These are phyloP conservation scores for Glaciozyma antarctica DNA, from an alignment of 768 basidiomycete species.

Conservation along the genomic window DNA sequence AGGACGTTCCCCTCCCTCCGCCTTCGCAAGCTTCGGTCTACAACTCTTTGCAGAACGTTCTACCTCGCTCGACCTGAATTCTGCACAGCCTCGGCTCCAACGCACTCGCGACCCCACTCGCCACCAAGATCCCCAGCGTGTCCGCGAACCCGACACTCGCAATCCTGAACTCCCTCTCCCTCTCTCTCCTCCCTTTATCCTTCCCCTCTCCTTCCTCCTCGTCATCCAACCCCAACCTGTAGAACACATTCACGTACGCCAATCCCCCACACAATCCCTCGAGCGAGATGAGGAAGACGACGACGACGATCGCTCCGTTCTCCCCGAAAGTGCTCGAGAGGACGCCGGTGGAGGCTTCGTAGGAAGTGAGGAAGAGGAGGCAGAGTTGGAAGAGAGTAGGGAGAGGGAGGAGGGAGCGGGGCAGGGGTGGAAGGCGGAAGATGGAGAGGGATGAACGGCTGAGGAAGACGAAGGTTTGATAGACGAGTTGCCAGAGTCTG, in stretches of 20 bases:
- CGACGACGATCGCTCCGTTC: conserved; percentile 42
- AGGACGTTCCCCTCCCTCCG: too few relatives aligned
- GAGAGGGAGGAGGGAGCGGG: conserved; percentile 55
- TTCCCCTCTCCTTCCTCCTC: conserved; percentile 46
- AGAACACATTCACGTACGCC: conserved; percentile 85
- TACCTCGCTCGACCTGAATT: conserved; percentile 59
- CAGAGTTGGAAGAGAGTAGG: conserved; percentile 47
- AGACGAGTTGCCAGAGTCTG: conserved; percentile 53
- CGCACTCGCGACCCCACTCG: conserved; percentile 44
- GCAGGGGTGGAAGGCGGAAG: conserved; percentile 64
- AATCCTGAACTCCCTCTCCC: conserved; percentile 55
- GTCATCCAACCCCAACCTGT: conserved; percentile 57
- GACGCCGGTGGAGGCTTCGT: conserved; percentile 8
- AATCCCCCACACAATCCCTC: conserved; percentile 90
- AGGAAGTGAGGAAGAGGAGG: conserved; percentile 14
- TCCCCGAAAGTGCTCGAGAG: conserved; percentile 35
- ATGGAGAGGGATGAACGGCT: conserved; percentile 84
- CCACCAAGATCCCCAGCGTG: conserved; percentile 59
- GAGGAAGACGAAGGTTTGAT: conserved; percentile 80
- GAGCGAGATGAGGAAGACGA: conserved; percentile 67
- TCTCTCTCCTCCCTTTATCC: conserved; percentile 50
- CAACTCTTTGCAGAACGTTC: conserved; percentile 58
- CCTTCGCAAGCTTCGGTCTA: conserved; percentile 35
- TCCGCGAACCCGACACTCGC: conserved; percentile 81
- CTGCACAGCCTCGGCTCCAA: conserved; percentile 25